Conservation (phyloP, 2,329 filamentous ascomycete genomes). For the Claviceps africana region DNA sequence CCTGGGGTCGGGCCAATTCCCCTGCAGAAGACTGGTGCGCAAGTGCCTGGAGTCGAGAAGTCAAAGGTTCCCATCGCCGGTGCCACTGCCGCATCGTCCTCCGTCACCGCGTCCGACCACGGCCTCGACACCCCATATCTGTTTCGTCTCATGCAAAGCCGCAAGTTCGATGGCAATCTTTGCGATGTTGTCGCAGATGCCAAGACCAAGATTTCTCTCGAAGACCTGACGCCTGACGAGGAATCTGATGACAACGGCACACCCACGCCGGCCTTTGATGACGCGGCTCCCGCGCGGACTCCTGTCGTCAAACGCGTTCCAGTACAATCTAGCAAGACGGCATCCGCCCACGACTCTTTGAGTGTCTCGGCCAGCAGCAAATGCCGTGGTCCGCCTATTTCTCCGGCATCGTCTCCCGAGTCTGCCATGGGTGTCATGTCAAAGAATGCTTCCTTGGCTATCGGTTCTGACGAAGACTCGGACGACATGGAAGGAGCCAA, state of each 20-base stretch:
- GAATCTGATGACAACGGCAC: constrained; percentile 31
- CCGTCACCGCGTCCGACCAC: constrained; percentile 28
- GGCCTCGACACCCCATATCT: constrained; percentile 51
- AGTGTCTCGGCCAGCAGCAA: constrained; percentile 45
- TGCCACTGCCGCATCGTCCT: not conserved
- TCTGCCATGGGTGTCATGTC: constrained; percentile 9
- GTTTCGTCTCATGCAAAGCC: constrained; percentile 48
- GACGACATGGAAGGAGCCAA: constrained; percentile 44
- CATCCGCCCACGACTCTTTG: constrained; percentile 29
- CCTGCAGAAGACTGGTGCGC: constrained; percentile 13
- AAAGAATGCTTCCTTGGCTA: constrained; percentile 11
- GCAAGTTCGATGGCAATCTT: constrained; percentile 48
- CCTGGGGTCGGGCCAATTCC: constrained; percentile 34
- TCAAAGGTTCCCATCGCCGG: not conserved
- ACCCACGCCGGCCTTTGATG: constrained; percentile 8
- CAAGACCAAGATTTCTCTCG: constrained; percentile 37
- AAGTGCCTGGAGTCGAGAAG: not conserved
- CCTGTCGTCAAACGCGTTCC: constrained; percentile 44
- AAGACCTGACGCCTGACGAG: constrained; percentile 38
- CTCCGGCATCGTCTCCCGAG: constrained; percentile 24
- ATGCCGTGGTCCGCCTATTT: constrained; percentile 27
- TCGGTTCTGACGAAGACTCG: constrained; percentile 27
- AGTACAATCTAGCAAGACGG: constrained; percentile 36
- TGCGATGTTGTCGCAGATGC: constrained; percentile 43
- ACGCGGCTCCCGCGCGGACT: constrained; percentile 15